These are phyloP conservation scores for Themeda triandra DNA, from an alignment of 176 grass and related monocot species.

Conservation along the genomic window DNA sequence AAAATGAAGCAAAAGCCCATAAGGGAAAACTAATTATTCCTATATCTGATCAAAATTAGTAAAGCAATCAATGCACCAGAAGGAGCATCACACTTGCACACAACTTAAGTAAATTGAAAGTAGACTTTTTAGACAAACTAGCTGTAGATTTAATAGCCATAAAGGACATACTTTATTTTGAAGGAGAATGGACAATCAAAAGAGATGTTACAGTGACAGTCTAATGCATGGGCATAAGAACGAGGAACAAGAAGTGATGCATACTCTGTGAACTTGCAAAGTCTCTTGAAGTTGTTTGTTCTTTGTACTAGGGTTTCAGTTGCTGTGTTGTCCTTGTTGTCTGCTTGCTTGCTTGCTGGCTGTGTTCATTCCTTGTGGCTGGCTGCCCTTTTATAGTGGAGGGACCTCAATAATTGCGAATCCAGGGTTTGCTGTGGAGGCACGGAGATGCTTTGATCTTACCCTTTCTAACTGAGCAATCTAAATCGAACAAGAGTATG, in stretches of 20 bases:
- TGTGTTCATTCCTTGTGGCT: slow-evolving; percentile 40
- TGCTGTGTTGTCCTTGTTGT: slow-evolving; percentile 39
- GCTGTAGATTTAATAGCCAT: not conserved
- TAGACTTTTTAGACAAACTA: not conserved
- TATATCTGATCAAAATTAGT: not conserved
- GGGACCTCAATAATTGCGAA: slow-evolving; percentile 61
- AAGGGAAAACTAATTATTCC: not conserved
- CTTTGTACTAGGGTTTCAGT: slow-evolving; percentile 34
- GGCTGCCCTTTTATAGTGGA: slow-evolving; percentile 66
- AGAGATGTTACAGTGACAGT: not conserved
- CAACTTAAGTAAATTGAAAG: not conserved
- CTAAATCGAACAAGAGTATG: slow-evolving; percentile 46
- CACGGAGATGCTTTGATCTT: slow-evolving; percentile 40
- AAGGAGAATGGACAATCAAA: slow-evolving; percentile 18
- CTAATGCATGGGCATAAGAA: slow-evolving; percentile 8
- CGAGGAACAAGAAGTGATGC: slow-evolving; percentile 28
- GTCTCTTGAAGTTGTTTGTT: slow-evolving; percentile 23
- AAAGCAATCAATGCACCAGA: slow-evolving; percentile 3
- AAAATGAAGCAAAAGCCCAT: not conserved
- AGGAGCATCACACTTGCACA: not conserved
- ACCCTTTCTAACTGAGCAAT: slow-evolving; percentile 56
- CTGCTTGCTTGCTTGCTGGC: slow-evolving; percentile 30
- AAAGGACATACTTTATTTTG: not conserved
- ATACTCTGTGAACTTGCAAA: slow-evolving; percentile 44
- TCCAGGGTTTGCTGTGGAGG: slow-evolving; percentile 46